Evolutionary conservation across 2,329 filamentous ascomycete genomes (phyloP), one percentile per base, ranked within the genome.

Genomic region (Orbilia ellipsospora): DNA sequence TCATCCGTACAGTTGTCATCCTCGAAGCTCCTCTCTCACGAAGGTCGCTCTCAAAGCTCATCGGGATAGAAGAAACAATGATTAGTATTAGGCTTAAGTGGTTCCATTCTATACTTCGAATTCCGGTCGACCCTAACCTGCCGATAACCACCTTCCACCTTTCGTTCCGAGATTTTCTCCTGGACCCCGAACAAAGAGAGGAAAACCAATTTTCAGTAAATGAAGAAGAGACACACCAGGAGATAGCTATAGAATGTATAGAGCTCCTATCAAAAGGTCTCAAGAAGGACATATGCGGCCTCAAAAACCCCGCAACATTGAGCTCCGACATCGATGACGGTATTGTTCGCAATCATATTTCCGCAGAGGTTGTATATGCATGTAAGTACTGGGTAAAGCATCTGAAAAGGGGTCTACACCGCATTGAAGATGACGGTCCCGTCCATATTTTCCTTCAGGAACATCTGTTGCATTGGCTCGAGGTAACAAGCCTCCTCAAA

Each of bases 151-250:
- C 51, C 15, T 70, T 70, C n/a, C 66, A 70, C n/a, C 50, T 70
- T 15, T 70, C 57, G 13, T 63, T 70, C n/a, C 48, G 57, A 16
- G 57, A 70, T 23, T 83, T 83, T 73, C 81, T 84, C 12, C 42
- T 82, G 6, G 78, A 82, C 63, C 16, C 5, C 18, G 45, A 20
- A 2, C 45, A 42, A 23, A 23, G 23, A 23, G 23, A 23, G 2
- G 23, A 4, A 3, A 78, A 80, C 36, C 77, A 54, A 0, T 83
- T 84, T 77, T 81, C 81, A 80, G 78, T 84, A 45, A 78, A 85
- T 18, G 81, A 83, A 72, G 78, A 70, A 56, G 15, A 77, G 16
- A 77, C 80, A 20, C 80, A 85, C 67, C 20, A 78, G 31, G 74
- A 61, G 1, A 67, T 84, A 0, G 81, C 82, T 0, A 63, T 42